Evolutionary conservation across 352 stramenopile species (phyloP), one percentile per base, ranked within the genome.

Genomic region (Pythium rishiriense): DNA sequence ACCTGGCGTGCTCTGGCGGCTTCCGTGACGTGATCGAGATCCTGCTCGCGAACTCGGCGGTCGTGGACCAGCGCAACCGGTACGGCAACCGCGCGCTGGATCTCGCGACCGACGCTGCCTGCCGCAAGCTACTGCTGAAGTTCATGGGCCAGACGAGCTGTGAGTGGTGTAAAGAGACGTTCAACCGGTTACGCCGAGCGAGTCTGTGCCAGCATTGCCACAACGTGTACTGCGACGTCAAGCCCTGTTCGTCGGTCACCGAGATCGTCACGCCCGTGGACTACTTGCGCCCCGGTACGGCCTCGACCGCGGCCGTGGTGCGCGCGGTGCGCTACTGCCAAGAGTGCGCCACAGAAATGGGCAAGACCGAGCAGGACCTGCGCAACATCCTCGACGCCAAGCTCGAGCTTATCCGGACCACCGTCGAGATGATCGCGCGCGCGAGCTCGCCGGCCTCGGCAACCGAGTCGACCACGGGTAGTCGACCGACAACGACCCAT

Each of bases 141-240:
- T 90, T 91, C 56, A 67, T 86, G 42, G 67, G 64, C 47, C 80
- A 91, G 62, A 79, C 64, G 8, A 57, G 47, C 9, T 94, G 85
- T 53, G 83, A 92, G 52, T 87, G 79, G 77, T 94, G 85, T 48
- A 91, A 92, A 60, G 85, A 93, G 62, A 53, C 59, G 15, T 94
- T 94, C 72, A 81, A 58, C 25, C 75, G 74, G n/a, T 71, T 87
- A 11, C 80, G 82, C 10, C 77, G 82, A 28, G 72, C 79, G 26
- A 93, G 81, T 50, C 62, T 94, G 31, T 94, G 85, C 19, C 85
- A 93, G 64, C 82, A 91, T 55, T 93, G 85, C 66, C 76, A 85
- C 58, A 90, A 88, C 49, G 75, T 93, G 37, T 91, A 87, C 60
- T 93, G 84, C 47, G 82, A 93, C 62, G 76, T 79, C 21, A 90